Evolutionary conservation across 345 rosid species (phyloP).

Genomic region (Heritiera fomes): DNA sequence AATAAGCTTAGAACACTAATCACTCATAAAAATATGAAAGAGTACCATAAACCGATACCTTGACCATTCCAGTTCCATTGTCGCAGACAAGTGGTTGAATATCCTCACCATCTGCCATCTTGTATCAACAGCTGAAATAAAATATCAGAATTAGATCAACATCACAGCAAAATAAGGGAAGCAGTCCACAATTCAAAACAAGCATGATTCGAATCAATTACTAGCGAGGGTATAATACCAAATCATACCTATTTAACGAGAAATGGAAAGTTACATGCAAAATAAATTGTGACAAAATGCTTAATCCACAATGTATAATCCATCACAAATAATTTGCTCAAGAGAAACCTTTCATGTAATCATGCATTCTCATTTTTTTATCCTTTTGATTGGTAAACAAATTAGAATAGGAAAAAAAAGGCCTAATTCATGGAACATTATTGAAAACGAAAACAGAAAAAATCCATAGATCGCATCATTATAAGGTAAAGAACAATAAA

Average conservation of each 20-base stretch:
- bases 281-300: neutral
- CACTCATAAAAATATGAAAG: neutral
- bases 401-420: neutral
- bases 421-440: neutral
- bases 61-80: conserved; percentile 65
- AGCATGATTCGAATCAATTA: neutral
- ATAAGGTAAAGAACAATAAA: neutral
- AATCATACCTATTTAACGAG: neutral
- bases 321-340: neutral
- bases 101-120: conserved; percentile 62
- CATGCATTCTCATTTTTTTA: neutral
- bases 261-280: neutral
- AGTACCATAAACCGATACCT: conserved; percentile 32
- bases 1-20: neutral
- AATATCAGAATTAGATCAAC: conserved; percentile 17
- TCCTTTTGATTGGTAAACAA: neutral
- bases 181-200: neutral
- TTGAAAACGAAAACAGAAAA: neutral
- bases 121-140: conserved; percentile 28
- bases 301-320: neutral
- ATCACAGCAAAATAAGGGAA: conserved; percentile 26
- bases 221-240: neutral
- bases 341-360: neutral
- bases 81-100: conserved; percentile 68
- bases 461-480: neutral